A percentile compares a stretch with the other conserved stretches of the same genome.
These are phyloP conservation scores for Sarocladiaceae sp. DNA, from an alignment of 2,329 filamentous ascomycete genomes.

Conservation along the genomic window DNA sequence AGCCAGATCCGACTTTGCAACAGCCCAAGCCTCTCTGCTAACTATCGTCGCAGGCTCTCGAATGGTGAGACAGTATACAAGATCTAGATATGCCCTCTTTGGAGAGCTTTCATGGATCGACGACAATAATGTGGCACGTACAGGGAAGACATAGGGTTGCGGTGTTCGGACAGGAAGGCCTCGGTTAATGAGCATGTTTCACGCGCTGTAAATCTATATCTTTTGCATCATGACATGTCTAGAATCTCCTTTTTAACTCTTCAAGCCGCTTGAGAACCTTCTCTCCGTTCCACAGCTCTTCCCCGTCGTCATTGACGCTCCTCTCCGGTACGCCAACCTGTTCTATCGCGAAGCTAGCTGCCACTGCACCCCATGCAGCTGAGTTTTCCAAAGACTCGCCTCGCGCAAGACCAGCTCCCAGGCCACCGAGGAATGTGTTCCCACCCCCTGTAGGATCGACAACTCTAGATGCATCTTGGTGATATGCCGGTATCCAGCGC, in stretches of 20 bases:
- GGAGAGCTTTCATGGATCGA: neutral
- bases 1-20: no score
- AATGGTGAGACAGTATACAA: conserved; percentile 64
- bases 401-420: conserved; percentile 52
- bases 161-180: neutral
- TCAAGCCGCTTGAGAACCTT: conserved; percentile 44
- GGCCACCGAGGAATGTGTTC: conserved; percentile 73
- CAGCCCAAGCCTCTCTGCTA: conserved; percentile 13
- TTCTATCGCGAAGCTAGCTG: conserved; percentile 90
- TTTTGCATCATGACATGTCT: neutral
- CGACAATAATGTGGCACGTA: neutral
- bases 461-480: conserved; percentile 49
- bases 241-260: conserved; percentile 35
- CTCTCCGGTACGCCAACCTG: conserved; percentile 77
- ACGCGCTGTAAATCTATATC: conserved; percentile 3
- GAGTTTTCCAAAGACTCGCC: conserved; percentile 61
- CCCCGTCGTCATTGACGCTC: conserved; percentile 32
- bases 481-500: conserved; percentile 75
- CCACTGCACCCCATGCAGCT: conserved; percentile 70
- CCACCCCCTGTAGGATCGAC: conserved; percentile 93
- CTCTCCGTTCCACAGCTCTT: conserved; percentile 57
- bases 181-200: neutral
- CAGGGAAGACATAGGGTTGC: neutral
- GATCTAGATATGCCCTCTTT: conserved; percentile 37
- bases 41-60: conserved; percentile 38